A percentile compares a stretch with the other conserved stretches of the same genome.
These are phyloP conservation scores for Beauveria caledonica DNA, from an alignment of 2,329 filamentous ascomycete genomes.

Conservation along the genomic window DNA sequence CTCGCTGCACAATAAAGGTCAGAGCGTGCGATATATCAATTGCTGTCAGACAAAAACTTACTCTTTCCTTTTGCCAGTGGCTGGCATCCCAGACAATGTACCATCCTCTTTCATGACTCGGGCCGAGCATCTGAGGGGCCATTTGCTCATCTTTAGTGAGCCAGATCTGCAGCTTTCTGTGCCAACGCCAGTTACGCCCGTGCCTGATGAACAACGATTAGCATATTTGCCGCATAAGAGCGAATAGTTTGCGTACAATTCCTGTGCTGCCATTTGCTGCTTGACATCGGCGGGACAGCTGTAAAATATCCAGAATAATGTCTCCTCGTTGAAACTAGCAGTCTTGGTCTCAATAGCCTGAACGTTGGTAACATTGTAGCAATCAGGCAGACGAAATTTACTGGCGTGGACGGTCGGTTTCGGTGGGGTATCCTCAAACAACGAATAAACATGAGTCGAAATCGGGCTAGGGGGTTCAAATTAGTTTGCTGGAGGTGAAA, in stretches of 20 bases:
- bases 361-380: slow-evolving; percentile 59
- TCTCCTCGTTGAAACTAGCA: slow-evolving; percentile 59
- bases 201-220: slow-evolving; percentile 32
- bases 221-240: background rate
- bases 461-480: slow-evolving; percentile 33
- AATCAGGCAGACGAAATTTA: slow-evolving; percentile 53
- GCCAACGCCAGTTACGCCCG: slow-evolving; percentile 59
- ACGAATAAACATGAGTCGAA: slow-evolving; percentile 51
- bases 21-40: slow-evolving; percentile 6
- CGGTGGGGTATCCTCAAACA: slow-evolving; percentile 52
- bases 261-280: slow-evolving; percentile 54
- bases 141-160: slow-evolving; percentile 60
- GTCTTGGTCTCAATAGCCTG: slow-evolving; percentile 59
- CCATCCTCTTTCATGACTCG: slow-evolving; percentile 54
- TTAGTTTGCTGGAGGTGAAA: background rate
- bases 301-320: slow-evolving; percentile 63
- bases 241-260: slow-evolving; percentile 43
- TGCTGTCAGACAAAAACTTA: slow-evolving; percentile 27
- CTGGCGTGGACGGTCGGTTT: slow-evolving; percentile 43
- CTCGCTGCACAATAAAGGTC: slow-evolving; percentile 35
- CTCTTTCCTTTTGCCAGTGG: slow-evolving; percentile 55
- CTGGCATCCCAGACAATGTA: slow-evolving; percentile 58
- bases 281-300: slow-evolving; percentile 55
- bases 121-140: slow-evolving; percentile 51
- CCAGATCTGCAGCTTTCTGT: slow-evolving; percentile 59